Conservation (phyloP, 1,284 basidiomycete species). For the Leccinum insolens region DNA sequence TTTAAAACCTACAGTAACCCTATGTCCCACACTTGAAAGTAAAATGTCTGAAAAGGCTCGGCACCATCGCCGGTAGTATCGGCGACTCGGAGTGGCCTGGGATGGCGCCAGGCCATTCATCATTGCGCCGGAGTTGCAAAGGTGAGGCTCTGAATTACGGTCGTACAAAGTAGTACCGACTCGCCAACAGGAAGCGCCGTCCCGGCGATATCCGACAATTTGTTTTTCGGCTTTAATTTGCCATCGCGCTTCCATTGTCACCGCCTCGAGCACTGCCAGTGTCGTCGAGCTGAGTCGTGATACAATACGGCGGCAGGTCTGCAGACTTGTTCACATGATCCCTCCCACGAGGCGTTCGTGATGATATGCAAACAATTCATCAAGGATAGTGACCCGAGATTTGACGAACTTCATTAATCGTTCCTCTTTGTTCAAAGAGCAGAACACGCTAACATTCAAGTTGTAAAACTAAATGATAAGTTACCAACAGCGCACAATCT, state of each 20-base stretch:
- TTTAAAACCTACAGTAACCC: no score
- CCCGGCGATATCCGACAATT: not conserved
- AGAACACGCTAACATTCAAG: not conserved
- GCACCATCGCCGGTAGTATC: not conserved
- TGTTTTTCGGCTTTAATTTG: not conserved
- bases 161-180: not conserved
- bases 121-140: not conserved
- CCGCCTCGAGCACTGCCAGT: not conserved
- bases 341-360: not conserved
- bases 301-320: not conserved
- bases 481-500: not conserved
- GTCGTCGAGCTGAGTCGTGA: no score
- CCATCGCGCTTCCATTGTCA: not conserved
- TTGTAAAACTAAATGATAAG: not conserved
- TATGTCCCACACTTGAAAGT: not conserved
- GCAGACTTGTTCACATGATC: not conserved
- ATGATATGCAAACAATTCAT: not conserved
- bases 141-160: not conserved
- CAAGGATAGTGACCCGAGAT: not conserved
- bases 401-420: not conserved
- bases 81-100: not conserved
- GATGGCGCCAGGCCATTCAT: not conserved
- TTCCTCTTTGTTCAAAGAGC: not conserved
- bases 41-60: not conserved
- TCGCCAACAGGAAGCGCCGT: not conserved